A percentile compares a stretch with the other conserved stretches of the same genome.
Evolutionary conservation across 768 basidiomycete species (phyloP).

Genomic region (Psilocybe subaeruginosa): DNA sequence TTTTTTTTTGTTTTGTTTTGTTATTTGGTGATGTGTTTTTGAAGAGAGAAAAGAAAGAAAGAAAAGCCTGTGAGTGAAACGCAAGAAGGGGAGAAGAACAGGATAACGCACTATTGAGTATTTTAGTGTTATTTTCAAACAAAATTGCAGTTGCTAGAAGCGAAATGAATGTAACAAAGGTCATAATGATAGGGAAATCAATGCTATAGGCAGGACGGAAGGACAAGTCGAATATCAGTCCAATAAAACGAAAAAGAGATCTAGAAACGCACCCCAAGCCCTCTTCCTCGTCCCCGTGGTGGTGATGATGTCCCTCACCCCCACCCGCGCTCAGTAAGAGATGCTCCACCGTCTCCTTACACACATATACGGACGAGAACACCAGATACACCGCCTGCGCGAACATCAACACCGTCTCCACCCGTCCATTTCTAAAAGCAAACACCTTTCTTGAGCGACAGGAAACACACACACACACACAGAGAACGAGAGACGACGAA

Average conservation of each 20-base stretch:
- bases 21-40: too few species aligned
- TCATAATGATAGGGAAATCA: constrained; percentile 65
- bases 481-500: background rate
- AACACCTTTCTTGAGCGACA: background rate
- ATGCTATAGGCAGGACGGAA: constrained; percentile 42
- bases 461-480: background rate
- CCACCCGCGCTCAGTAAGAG: constrained; percentile 68
- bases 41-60: background rate
- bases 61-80: background rate
- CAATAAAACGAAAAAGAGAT: background rate
- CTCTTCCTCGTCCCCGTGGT: constrained; percentile 56
- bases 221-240: background rate
- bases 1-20: too few species aligned
- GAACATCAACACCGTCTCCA: constrained; percentile 77
- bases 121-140: constrained; percentile 66
- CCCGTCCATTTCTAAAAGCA: constrained; percentile 56
- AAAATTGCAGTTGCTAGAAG: constrained; percentile 57
- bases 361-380: constrained; percentile 94
- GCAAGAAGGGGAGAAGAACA: background rate
- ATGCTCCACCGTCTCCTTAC: constrained; percentile 96
- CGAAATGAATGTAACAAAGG: constrained; percentile 57
- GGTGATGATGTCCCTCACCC: constrained; percentile 65
- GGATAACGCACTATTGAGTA: constrained; percentile 59
- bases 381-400: constrained; percentile 92
- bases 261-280: constrained; percentile 36